Evolutionary conservation across 768 basidiomycete genomes (phyloP).

Genomic region (Lactifluus subvellereus): DNA sequence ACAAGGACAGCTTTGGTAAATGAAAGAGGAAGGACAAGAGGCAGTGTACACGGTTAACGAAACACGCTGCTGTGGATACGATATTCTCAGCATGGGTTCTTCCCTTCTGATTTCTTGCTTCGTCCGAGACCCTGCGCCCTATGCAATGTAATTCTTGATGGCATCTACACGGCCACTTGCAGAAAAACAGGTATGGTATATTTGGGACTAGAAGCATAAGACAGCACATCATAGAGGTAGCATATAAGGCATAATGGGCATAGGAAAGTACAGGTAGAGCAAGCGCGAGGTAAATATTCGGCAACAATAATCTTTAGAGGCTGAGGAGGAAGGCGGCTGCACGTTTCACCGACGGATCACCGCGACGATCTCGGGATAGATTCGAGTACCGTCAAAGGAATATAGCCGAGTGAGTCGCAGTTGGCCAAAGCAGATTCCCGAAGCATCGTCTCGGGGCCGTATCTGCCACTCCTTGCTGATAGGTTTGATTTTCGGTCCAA

Average conservation of each 20-base stretch:
- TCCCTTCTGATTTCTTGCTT: no score
- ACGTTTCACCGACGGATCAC: conserved; percentile 11
- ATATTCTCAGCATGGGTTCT: no score
- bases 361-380: conserved; percentile 20
- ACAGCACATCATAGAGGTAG: conserved; percentile 4
- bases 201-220: background rate
- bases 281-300: background rate
- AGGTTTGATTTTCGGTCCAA: conserved; percentile 5
- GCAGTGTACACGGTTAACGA: background rate
- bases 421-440: conserved; percentile 15
- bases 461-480: conserved; percentile 13
- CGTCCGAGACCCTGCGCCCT: no score
- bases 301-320: background rate
- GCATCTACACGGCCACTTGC: background rate
- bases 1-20: no score
- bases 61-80: background rate
- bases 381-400: conserved; percentile 5
- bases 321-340: no score
- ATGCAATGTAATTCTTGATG: no score
- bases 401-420: conserved; percentile 19
- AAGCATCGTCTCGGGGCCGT: background rate
- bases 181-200: background rate
- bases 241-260: background rate
- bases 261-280: background rate
- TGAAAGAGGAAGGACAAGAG: no score